Evolutionary conservation across 106 monocot species (phyloP).

Genomic region (Acorus calamus): DNA sequence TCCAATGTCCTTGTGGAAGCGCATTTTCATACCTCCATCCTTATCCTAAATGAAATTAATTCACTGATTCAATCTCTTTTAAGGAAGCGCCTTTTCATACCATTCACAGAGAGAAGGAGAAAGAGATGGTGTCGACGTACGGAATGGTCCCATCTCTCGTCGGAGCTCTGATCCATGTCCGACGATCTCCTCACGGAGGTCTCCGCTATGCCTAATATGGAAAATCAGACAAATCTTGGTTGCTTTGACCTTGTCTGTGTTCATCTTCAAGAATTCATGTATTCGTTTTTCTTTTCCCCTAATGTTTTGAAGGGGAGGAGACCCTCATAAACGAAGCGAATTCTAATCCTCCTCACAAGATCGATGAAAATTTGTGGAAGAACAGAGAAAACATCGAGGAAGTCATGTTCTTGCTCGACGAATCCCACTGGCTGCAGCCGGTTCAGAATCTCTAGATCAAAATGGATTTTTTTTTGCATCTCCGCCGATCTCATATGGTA

Average conservation of each 20-base stretch:
- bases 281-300: background rate
- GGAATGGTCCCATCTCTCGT: slow-evolving; percentile 41
- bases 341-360: slow-evolving; percentile 52
- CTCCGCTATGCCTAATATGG: slow-evolving; percentile 8
- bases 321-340: slow-evolving; percentile 37
- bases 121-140: slow-evolving; percentile 24
- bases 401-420: slow-evolving; percentile 67
- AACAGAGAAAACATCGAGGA: slow-evolving; percentile 96
- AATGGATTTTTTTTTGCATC: background rate
- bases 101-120: too few relatives aligned
- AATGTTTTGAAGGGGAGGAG: slow-evolving; percentile 48
- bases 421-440: slow-evolving; percentile 58
- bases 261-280: background rate
- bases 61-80: too few relatives aligned
- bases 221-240: background rate
- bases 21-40: too few relatives aligned
- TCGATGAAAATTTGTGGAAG: slow-evolving; percentile 95
- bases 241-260: background rate
- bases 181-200: slow-evolving; percentile 24
- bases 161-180: slow-evolving; percentile 39
- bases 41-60: too few relatives aligned
- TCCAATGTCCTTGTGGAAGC: too few relatives aligned
- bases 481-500: background rate
- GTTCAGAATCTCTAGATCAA: background rate
- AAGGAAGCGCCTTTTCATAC: too few relatives aligned